Evolutionary conservation across 176 grass and related monocot genomes (phyloP).

Genomic region (Juncus inflexus): DNA sequence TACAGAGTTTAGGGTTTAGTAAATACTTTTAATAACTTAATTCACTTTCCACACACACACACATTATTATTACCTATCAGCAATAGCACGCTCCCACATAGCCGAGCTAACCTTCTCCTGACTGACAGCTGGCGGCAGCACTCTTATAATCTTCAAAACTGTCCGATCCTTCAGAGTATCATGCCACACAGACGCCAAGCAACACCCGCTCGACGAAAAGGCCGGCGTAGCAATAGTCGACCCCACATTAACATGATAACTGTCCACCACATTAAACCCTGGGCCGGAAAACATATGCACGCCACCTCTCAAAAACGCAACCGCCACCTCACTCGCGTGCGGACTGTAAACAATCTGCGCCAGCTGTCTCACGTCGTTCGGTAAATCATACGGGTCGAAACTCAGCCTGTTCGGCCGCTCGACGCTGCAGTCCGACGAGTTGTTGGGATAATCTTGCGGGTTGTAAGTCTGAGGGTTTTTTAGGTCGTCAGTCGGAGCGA

Average conservation of each 20-base stretch:
- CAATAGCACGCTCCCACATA: constrained; percentile 86
- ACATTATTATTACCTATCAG: constrained; percentile 59
- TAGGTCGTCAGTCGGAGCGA: constrained; percentile 87
- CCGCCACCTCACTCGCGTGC: constrained; percentile 88
- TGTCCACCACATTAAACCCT: constrained; percentile 88
- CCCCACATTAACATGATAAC: constrained; percentile 92
- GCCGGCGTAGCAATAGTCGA: constrained; percentile 93
- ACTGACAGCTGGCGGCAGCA: constrained; percentile 83
- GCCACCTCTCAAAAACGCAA: constrained; percentile 86
- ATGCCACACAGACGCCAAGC: constrained; percentile 96
- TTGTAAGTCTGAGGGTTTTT: constrained; percentile 72
- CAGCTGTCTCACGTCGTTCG: constrained; percentile 92
- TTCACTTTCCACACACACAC: too few relatives aligned
- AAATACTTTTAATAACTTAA: too few relatives aligned
- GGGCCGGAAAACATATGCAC: constrained; percentile 94
- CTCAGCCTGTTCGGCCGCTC: constrained; percentile 82
- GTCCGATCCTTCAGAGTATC: constrained; percentile 90
- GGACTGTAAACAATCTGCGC: constrained; percentile 97
- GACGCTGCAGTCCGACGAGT: constrained; percentile 89
- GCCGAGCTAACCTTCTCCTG: constrained; percentile 79
- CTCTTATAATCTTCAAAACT: constrained; percentile 95
- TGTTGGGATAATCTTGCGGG: constrained; percentile 62
- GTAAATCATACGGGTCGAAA: constrained; percentile 96
- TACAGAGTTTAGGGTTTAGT: constrained; percentile 19
- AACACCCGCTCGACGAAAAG: constrained; percentile 92